Base-by-base conservation (phyloP, 768 basidiomycete genomes). In the Lactarius vividus region DNA sequence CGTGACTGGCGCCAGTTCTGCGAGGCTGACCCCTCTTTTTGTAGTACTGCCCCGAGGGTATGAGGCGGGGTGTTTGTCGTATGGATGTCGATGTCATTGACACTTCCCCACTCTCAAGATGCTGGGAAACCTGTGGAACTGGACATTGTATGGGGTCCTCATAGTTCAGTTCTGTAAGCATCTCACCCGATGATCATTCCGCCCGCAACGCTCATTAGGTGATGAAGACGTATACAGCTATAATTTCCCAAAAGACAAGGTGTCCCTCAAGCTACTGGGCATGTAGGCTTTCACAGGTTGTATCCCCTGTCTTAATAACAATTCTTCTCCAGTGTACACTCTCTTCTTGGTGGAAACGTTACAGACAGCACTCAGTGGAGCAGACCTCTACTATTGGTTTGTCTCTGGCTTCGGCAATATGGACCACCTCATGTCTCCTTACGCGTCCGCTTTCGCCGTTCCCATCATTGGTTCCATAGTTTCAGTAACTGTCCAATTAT, bases 391-490 rank as follows among this genome's bases (percentile, higher is more conserved):
- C 63, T 72, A 73, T 62, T 73, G 73, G 71, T 75, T 72, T 63
- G 73, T 57, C n/a, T 54, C 73, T 2, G 73, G 74, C 28, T 76
- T 74, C 37, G 76, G 76, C 4, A 71, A 77, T 56, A 57, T 75
- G 33, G 28, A 56, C 0, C 62, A 64, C 46, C 71, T 76, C 10
- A 54, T 61, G 5, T 40, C 65, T 4, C 59, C 72, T 0, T 64
- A 71, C 40, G 63, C 72, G 16, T 73, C 72, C 0, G 57, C 71
- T 10, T 68, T 75, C 37, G 74, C 74, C 59, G 70, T 69, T 4
- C 74, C 74, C 23, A 49, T 65, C 13, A 57, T 65, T 5, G 64
- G 44, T 1, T 44, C 60, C 8, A 3, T 65, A 0, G n/a, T 65
- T 23, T 57, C 64, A 0, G 3, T 61, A 23, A 20, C 55, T 9